These are phyloP conservation scores for Nepenthes alata DNA, from an alignment of 179 eudicot species.

Conservation along the genomic window DNA sequence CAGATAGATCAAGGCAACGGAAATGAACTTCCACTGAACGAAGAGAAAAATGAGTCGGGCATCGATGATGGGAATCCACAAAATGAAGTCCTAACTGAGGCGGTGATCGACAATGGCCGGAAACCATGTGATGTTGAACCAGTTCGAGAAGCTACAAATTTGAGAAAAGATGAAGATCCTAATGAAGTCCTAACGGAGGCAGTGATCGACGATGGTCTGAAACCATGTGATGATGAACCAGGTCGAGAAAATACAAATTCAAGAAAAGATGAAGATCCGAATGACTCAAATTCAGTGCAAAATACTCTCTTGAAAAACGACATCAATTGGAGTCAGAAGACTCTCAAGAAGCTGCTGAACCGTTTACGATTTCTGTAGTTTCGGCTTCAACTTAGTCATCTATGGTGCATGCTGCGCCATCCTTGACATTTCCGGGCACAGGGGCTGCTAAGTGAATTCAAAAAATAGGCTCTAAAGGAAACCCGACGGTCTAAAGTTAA, in stretches of 20 bases:
- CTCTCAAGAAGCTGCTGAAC: constrained; percentile 25
- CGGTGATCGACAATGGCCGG: constrained; percentile 3
- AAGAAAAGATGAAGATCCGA: constrained; percentile 5
- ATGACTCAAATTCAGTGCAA: background rate
- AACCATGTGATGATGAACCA: constrained; percentile 1
- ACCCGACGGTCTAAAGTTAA: too few species aligned
- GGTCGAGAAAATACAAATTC: constrained; percentile 1
- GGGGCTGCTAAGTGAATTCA: too few species aligned
- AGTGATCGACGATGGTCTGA: too few species aligned
- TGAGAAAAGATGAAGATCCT: constrained; percentile 6
- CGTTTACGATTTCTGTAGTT: constrained; percentile 15
- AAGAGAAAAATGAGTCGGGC: constrained; percentile 6
- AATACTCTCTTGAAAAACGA: constrained; percentile 13
- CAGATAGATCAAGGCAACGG: constrained; percentile 9
- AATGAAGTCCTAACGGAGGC: background rate
- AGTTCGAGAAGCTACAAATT: background rate
- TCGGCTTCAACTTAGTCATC: background rate
- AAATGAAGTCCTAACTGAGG: constrained; percentile 5
- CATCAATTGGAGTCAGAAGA: constrained; percentile 31
- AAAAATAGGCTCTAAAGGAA: too few species aligned
- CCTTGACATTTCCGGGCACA: too few species aligned
- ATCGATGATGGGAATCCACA: background rate
- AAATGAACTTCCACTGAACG: background rate
- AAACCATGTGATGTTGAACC: constrained; percentile 1
- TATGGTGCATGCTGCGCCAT: too few species aligned